Evolutionary conservation across 1,284 basidiomycete genomes (phyloP), one percentile per base, ranked within the genome.

Genomic region (Filobasidium uniguttulatum): DNA sequence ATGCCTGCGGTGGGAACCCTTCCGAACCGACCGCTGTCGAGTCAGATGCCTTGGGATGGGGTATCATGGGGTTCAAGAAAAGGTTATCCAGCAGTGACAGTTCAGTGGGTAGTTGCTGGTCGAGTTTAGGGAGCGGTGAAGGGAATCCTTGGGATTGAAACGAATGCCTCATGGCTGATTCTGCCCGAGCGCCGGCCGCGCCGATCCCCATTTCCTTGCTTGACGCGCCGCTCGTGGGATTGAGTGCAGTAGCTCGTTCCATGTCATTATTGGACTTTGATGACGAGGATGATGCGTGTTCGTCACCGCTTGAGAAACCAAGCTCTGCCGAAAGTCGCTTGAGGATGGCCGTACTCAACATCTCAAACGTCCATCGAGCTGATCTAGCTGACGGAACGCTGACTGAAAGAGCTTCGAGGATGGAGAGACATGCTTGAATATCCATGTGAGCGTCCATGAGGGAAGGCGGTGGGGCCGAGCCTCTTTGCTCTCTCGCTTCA

Each of bases 41-140:
- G n/a, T 66, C 67, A 9, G 62, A 65, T 7, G 66, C 65, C 56
- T 69, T 68, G 45, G 64, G 62, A 53, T 70, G 67, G 33, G 61
- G 58, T 2, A 62, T 60, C 60, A 69, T 63, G 10, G 69, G 69
- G 58, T 71, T 69, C 34, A 68, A 52, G 57, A 71, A 70, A 26
- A 71, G 61, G 54, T 69, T 67, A 56, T 71, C 69, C 30, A 71
- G 60, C 1, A 70, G 55, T 1, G 61, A 61, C n/a, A 71, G 59
- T 55, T 71, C 69, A 56, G 66, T 68, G 0, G 69, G 69, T 2
- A 71, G 55, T 28, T 43, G n/a, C n/a, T n/a, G n/a, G 0, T 61
- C 58, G 1, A 67, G 59, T 8, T 62, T 56, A 1, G 69, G 67
- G 0, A 67, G 57, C 2, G 64, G 69, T 8, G 65, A 61, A 3